Evolutionary conservation across 495 filamentous ascomycete genomes (phyloP).

Genomic region (Parathielavia appendiculata): DNA sequence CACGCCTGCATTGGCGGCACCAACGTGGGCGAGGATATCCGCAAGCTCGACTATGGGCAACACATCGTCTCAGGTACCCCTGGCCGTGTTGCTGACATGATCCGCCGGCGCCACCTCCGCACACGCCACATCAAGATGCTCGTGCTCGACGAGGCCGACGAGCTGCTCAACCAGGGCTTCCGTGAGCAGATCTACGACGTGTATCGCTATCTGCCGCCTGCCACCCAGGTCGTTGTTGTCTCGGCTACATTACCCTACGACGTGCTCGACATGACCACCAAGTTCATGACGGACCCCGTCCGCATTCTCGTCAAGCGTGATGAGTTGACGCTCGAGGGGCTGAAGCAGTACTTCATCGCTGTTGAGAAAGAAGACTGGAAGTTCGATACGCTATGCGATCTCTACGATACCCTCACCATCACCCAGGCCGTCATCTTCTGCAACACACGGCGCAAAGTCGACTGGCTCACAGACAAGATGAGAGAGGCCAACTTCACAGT

Average conservation of each 20-base stretch:
- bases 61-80: slow-evolving; percentile 97
- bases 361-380: slow-evolving; percentile 99
- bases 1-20: slow-evolving; percentile 99
- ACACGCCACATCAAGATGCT: slow-evolving; percentile 99
- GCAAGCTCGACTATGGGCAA: slow-evolving; percentile 88
- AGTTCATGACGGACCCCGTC: slow-evolving; percentile 99
- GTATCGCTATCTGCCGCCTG: slow-evolving; percentile 94
- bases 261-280: slow-evolving; percentile 97
- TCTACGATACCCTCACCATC: slow-evolving; percentile 99
- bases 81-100: slow-evolving; percentile 98
- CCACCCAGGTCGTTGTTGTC: slow-evolving; percentile 94
- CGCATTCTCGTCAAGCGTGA: slow-evolving; percentile 99
- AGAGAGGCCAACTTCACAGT: slow-evolving; percentile 97
- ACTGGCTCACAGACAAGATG: slow-evolving; percentile 99
- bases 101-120: slow-evolving; percentile 88
- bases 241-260: slow-evolving; percentile 98
- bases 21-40: slow-evolving; percentile 96
- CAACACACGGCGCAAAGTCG: slow-evolving; percentile 99
- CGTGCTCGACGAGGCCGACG: slow-evolving; percentile 97
- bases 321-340: slow-evolving; percentile 96
- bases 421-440: slow-evolving; percentile 99
- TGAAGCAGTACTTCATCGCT: slow-evolving; percentile 99
- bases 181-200: slow-evolving; percentile 99
- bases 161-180: slow-evolving; percentile 97
- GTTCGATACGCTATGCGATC: slow-evolving; percentile 94